Percentiles rank a stretch among this genome's conserved stretches.
Evolutionary conservation across 192 early-diverging fungal genomes (phyloP).

Genomic region (Mortierella hygrophila): DNA sequence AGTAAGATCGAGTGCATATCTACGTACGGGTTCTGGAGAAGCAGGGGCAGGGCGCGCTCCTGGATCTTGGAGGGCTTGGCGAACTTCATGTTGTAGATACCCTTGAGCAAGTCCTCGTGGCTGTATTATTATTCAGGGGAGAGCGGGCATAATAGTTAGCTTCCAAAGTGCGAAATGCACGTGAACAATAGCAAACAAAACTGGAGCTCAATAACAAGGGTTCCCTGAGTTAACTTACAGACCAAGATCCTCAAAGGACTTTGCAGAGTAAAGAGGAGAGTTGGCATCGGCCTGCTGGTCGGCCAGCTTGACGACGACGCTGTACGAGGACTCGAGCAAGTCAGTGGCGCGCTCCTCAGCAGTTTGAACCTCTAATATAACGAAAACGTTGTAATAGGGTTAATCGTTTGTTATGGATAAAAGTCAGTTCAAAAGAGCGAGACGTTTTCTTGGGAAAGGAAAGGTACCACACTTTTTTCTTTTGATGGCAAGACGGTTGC

Average conservation of each 20-base stretch:
- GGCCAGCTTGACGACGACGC: slow-evolving; percentile 66
- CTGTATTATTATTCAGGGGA: slow-evolving; percentile 41
- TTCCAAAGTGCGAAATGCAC: background rate
- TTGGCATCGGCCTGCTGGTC: slow-evolving; percentile 78
- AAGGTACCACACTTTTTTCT: background rate
- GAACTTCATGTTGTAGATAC: slow-evolving; percentile 95
- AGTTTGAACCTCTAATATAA: slow-evolving; percentile 23
- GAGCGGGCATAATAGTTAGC: background rate
- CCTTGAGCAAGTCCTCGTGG: slow-evolving; percentile 86
- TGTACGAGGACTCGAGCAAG: slow-evolving; percentile 61
- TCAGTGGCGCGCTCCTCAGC: slow-evolving; percentile 52
- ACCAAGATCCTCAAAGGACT: slow-evolving; percentile 83
- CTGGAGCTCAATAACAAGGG: background rate
- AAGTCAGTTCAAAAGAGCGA: background rate
- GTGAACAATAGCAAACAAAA: background rate
- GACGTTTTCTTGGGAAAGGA: background rate
- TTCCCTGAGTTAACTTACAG: slow-evolving; percentile 57
- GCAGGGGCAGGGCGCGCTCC: slow-evolving; percentile 91
- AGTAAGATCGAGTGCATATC: background rate
- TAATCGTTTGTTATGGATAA: background rate
- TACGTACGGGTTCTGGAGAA: slow-evolving; percentile 84
- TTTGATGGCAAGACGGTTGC: background rate
- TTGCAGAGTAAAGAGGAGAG: slow-evolving; percentile 83
- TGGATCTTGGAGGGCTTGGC: slow-evolving; percentile 96
- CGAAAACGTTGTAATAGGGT: background rate